These are phyloP conservation scores for Coniosporium tulheliwenetii DNA, from an alignment of 2,329 filamentous ascomycete species.

Conservation along the genomic window DNA sequence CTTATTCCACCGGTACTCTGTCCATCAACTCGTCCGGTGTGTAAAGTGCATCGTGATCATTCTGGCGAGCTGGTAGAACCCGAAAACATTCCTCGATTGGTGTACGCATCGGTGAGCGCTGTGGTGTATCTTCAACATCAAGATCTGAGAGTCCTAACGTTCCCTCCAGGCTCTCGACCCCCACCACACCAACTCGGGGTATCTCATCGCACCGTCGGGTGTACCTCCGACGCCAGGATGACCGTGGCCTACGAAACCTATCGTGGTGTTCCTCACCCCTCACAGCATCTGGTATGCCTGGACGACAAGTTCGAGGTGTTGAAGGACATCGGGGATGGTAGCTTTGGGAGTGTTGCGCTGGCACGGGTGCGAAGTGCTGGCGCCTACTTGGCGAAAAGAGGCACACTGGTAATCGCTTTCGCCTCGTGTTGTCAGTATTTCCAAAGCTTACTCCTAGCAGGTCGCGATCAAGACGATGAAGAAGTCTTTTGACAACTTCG, in stretches of 20 bases:
- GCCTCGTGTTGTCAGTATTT: constrained; percentile 1
- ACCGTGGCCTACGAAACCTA: constrained; percentile 60
- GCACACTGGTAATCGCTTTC: constrained; percentile 62
- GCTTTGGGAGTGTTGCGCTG: constrained; percentile 89
- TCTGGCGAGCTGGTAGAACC: too few species aligned
- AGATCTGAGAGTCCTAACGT: too few species aligned
- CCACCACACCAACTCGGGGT: too few species aligned
- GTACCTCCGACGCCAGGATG: constrained; percentile 32
- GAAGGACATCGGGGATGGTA: constrained; percentile 97
- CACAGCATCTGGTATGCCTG: constrained; percentile 40
- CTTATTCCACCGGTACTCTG: too few species aligned
- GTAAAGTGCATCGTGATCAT: too few species aligned
- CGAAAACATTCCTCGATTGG: too few species aligned
- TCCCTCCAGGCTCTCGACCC: too few species aligned
- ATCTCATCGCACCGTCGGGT: too few species aligned
- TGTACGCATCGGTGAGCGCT: too few species aligned
- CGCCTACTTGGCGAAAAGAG: constrained; percentile 72
- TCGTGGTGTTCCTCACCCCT: constrained; percentile 43
- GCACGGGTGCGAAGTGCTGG: constrained; percentile 85
- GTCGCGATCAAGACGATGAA: constrained; percentile 99
- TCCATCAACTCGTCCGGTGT: too few species aligned
- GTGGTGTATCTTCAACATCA: too few species aligned
- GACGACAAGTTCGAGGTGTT: constrained; percentile 94
- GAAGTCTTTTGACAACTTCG: constrained; percentile 91
- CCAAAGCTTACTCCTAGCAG: constrained; percentile 30